Evolutionary conservation across 139 green algal genomes (phyloP), one percentile per base, ranked within the genome.

Genomic region (Coelastrella sp.): DNA sequence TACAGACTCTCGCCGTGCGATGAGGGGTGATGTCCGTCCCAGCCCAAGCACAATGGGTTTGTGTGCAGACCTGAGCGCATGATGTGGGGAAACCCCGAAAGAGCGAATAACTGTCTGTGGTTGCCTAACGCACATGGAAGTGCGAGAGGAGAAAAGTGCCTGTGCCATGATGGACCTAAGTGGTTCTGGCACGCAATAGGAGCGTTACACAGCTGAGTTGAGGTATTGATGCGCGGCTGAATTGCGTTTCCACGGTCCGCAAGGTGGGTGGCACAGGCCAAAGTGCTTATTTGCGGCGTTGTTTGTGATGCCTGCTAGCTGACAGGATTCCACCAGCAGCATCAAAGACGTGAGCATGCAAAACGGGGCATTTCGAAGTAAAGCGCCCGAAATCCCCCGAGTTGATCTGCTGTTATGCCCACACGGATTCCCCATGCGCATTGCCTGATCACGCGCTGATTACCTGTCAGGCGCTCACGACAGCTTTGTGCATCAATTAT

Each of bases 1-100:
- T 11, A 88, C 84, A 68, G 84, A 35, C 27, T 88, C 84, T 14
- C 74, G 8, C 8, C 74, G 74, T 58, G 74, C 25, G 15, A 80
- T 14, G 9, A 80, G 74, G 24, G 74, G 74, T 59, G 74, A 57
- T 15, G 24, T 57, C 24, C 25, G 24, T 14, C 74, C 74, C 10
- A 80, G 74, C 12, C 74, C 74, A 80, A 80, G 24, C 9, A 57
- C 74, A 14, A 80, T 17, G 7, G 74, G 74, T 8, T 19, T 76
- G 15, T 76, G 68, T 76, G 68, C 63, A 70, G 11, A 15, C 63
- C 24, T 24, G 68, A 25, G 17, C 17, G 68, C 68, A 76, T 24
- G 68, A 25, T 76, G 63, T 22, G 63, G 63, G 6, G 68, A 76
- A 15, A 76, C 17, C n/a, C 68, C 19, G 7, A 76, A 27, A 11